Evolutionary conservation across 352 stramenopile genomes (phyloP).

Genomic region (Elongisporangium anandrum): DNA sequence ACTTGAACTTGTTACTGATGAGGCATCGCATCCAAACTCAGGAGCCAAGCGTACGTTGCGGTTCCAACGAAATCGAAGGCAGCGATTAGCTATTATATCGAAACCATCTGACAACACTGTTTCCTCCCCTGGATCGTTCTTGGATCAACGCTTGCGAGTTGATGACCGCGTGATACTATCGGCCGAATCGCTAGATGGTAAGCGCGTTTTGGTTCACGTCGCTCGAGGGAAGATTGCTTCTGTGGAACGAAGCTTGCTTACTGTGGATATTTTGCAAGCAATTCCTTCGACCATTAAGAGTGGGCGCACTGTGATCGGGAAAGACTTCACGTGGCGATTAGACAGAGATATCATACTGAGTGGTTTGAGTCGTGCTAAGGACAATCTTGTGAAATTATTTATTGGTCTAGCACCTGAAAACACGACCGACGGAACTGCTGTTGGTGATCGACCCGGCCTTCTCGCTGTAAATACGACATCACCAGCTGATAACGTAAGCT

Average conservation of each 20-base stretch:
- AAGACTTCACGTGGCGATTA: slow-evolving; percentile 63
- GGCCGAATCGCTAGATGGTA: slow-evolving; percentile 61
- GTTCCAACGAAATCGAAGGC: slow-evolving; percentile 47
- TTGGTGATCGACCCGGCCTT: slow-evolving; percentile 8
- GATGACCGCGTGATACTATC: slow-evolving; percentile 77
- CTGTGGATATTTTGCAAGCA: slow-evolving; percentile 47
- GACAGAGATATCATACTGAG: slow-evolving; percentile 71
- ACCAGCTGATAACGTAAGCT: not conserved
- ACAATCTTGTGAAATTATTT: slow-evolving; percentile 76
- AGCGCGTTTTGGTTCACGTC: slow-evolving; percentile 60
- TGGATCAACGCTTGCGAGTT: slow-evolving; percentile 49
- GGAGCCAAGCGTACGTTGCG: slow-evolving; percentile 31
- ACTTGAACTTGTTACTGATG: slow-evolving; percentile 43
- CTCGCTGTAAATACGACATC: not conserved
- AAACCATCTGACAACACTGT: not conserved
- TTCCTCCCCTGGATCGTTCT: slow-evolving; percentile 21
- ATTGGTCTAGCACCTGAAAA: slow-evolving; percentile 43
- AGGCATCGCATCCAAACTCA: slow-evolving; percentile 24
- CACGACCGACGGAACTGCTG: slow-evolving; percentile 22
- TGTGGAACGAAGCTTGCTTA: slow-evolving; percentile 42
- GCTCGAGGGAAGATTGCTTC: slow-evolving; percentile 41
- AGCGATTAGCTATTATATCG: slow-evolving; percentile 4
- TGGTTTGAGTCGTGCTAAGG: slow-evolving; percentile 63
- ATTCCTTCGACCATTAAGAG: slow-evolving; percentile 56
- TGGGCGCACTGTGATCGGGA: slow-evolving; percentile 55